Percentiles rank a stretch among this genome's conserved stretches.
Evolutionary conservation across 2,329 filamentous ascomycete genomes (phyloP).

Genomic region (Huntiella decipiens): DNA sequence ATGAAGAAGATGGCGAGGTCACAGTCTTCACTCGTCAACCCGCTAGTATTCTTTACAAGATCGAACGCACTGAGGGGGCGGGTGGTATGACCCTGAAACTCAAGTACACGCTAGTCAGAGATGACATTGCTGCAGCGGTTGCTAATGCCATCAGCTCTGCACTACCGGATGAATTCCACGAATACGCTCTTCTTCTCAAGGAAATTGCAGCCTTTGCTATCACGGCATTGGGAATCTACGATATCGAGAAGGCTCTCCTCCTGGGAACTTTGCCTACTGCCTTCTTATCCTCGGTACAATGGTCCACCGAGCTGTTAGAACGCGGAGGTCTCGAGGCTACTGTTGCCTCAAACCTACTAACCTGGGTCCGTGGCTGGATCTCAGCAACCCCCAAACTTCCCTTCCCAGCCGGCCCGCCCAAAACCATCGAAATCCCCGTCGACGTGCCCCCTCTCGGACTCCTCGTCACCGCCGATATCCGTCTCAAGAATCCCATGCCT

Average conservation of each 20-base stretch:
- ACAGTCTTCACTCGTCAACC: slow-evolving; percentile 62
- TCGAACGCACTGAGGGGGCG: slow-evolving; percentile 33
- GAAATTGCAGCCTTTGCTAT: slow-evolving; percentile 27
- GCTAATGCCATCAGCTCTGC: slow-evolving; percentile 23
- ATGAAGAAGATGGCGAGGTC: slow-evolving; percentile 29
- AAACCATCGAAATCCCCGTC: slow-evolving; percentile 67
- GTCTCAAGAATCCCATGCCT: slow-evolving; percentile 19
- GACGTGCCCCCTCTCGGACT: slow-evolving; percentile 71
- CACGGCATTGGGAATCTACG: slow-evolving; percentile 24
- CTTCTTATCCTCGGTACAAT: slow-evolving; percentile 11
- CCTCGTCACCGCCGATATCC: slow-evolving; percentile 59
- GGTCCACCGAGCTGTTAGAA: slow-evolving; percentile 4
- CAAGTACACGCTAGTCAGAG: slow-evolving; percentile 56
- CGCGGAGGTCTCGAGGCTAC: slow-evolving; percentile 1
- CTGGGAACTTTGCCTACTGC: slow-evolving; percentile 20
- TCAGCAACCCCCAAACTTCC: slow-evolving; percentile 13
- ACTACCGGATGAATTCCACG: slow-evolving; percentile 22
- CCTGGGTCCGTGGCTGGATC: slow-evolving; percentile 23
- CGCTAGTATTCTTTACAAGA: slow-evolving; percentile 61
- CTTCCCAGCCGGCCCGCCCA: slow-evolving; percentile 18
- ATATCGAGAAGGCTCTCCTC: slow-evolving; percentile 38
- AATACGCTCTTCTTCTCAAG: slow-evolving; percentile 29
- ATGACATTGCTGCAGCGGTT: slow-evolving; percentile 43
- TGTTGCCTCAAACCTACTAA: slow-evolving; percentile 12
- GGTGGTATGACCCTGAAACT: slow-evolving; percentile 46